Evolutionary conservation across 2,329 filamentous ascomycete species (phyloP).

Genomic region (Monosporascus sp.): DNA sequence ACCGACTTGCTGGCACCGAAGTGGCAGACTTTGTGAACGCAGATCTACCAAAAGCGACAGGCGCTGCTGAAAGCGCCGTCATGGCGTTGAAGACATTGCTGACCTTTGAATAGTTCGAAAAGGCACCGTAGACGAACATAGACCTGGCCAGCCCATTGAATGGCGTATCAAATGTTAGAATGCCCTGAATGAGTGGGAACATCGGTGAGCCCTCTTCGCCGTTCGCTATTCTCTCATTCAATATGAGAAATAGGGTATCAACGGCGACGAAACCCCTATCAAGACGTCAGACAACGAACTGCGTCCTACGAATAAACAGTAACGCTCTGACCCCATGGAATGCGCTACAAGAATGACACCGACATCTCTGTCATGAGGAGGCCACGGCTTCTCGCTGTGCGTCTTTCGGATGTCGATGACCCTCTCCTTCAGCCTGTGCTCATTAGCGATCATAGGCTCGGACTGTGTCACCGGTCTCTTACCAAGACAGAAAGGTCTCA

Average conservation of each 20-base stretch:
- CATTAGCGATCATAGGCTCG: neutral
- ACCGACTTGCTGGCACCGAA: constrained; percentile 13
- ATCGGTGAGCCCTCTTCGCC: constrained; percentile 42
- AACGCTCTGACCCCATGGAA: constrained; percentile 59
- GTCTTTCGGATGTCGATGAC: constrained; percentile 74
- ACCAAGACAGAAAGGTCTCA: constrained; percentile 43
- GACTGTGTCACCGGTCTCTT: constrained; percentile 1
- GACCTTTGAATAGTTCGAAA: constrained; percentile 54
- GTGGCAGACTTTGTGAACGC: constrained; percentile 22
- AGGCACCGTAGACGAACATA: constrained; percentile 57
- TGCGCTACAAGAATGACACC: constrained; percentile 77
- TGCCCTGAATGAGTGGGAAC: constrained; percentile 76
- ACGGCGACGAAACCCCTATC: constrained; percentile 72
- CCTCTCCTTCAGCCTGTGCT: constrained; percentile 65
- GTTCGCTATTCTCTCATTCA: constrained; percentile 54
- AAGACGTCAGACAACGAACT: constrained; percentile 49
- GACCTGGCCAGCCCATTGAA: constrained; percentile 62
- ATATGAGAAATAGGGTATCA: constrained; percentile 68
- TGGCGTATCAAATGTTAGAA: constrained; percentile 81
- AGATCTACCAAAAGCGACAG: constrained; percentile 36
- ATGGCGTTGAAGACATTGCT: constrained; percentile 53
- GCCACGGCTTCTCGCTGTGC: constrained; percentile 64
- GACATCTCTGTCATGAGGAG: constrained; percentile 74
- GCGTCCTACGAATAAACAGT: accelerated
- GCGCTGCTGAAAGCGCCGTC: constrained; percentile 47